These are phyloP conservation scores for Colletotrichum liaoningense DNA, from an alignment of 2,329 filamentous ascomycete species.

Conservation along the genomic window DNA sequence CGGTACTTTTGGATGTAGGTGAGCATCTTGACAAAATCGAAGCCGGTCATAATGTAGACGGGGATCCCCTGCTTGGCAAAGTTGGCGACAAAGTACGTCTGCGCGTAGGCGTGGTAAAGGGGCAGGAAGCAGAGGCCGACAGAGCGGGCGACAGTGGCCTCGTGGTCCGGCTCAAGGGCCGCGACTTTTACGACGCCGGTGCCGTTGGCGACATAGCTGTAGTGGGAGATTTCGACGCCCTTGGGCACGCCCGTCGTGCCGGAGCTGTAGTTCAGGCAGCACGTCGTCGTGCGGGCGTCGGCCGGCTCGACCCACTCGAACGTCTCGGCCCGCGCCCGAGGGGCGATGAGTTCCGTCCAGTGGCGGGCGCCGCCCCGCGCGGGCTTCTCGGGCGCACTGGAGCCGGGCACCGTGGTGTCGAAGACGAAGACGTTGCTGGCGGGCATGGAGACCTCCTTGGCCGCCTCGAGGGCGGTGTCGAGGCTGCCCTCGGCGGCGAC, in stretches of 20 bases:
- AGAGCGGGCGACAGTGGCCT: constrained; percentile 51
- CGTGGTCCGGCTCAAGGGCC: constrained; percentile 59
- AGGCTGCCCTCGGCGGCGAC: constrained; percentile 71
- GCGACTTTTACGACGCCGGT: constrained; percentile 65
- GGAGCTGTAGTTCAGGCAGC: constrained; percentile 82
- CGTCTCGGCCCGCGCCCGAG: constrained; percentile 59
- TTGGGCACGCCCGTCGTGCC: constrained; percentile 87
- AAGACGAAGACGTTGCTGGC: constrained; percentile 72
- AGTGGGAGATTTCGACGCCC: constrained; percentile 85
- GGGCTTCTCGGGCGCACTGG: constrained; percentile 31
- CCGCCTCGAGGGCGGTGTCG: constrained; percentile 74
- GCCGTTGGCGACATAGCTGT: constrained; percentile 80
- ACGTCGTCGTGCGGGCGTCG: constrained; percentile 63
- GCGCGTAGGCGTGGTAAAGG: constrained; percentile 80
- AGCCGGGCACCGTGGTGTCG: constrained; percentile 61
- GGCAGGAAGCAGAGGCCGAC: constrained; percentile 76
- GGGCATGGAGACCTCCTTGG: constrained; percentile 65
- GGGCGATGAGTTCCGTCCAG: constrained; percentile 73
- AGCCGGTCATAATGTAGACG: constrained; percentile 82
- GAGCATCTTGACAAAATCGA: constrained; percentile 80
- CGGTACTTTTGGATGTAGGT: constrained; percentile 74
- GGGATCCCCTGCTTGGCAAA: constrained; percentile 67
- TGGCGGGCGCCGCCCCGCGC: constrained; percentile 59
- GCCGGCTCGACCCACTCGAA: constrained; percentile 74
- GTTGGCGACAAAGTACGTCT: constrained; percentile 76